Conservation (phyloP, 768 basidiomycete species). For the Udeniomyces megalosporus region DNA sequence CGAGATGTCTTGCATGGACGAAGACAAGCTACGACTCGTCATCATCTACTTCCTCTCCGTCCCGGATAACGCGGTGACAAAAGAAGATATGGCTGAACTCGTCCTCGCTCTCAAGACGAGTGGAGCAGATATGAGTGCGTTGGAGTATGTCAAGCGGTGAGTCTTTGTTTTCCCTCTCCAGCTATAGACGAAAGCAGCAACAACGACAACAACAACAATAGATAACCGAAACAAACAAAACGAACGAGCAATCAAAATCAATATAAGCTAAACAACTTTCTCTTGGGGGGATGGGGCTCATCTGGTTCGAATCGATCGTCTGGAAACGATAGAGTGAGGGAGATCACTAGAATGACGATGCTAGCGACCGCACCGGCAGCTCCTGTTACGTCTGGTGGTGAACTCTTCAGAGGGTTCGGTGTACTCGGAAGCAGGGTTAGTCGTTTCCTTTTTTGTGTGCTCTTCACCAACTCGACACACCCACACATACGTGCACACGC, state of each 20-base stretch:
- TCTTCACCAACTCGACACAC: too few species aligned
- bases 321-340: conserved; percentile 51
- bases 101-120: conserved; percentile 70
- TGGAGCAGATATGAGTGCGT: conserved; percentile 55
- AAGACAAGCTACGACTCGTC: conserved; percentile 82
- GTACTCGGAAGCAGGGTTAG: conserved; percentile 72
- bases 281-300: too few species aligned
- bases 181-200: neutral
- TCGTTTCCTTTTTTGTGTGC: too few species aligned
- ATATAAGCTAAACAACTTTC: too few species aligned
- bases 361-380: conserved; percentile 42
- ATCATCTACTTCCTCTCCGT: conserved; percentile 90
- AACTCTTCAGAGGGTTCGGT: conserved; percentile 86
- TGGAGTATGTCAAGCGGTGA: conserved; percentile 72
- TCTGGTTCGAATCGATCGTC: too few species aligned
- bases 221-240: too few species aligned
- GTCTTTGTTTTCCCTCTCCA: conserved; percentile 1
- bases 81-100: conserved; percentile 74
- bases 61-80: conserved; percentile 59
- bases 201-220: too few species aligned
- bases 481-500: too few species aligned
- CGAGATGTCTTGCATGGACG: conserved; percentile 41
- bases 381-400: conserved; percentile 46
- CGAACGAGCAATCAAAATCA: too few species aligned
- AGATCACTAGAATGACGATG: conserved; percentile 81